A percentile compares a stretch with the other conserved stretches of the same genome.
Evolutionary conservation across 306 rosid species (phyloP).

Genomic region (Quercus berberidifolia): DNA sequence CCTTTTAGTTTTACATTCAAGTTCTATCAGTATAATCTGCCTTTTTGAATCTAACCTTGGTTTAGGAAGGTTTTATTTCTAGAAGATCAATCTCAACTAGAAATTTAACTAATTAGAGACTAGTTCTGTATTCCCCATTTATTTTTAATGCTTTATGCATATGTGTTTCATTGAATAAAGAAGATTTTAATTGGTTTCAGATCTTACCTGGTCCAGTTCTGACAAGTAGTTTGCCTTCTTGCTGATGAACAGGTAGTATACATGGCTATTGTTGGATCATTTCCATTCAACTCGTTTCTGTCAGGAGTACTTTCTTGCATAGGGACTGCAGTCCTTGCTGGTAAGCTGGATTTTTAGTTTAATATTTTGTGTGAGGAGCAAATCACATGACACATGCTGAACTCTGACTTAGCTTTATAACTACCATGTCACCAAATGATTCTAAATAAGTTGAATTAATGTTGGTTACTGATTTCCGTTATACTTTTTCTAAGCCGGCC

Average conservation of each 20-base stretch:
- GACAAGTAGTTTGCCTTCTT: not conserved
- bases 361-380: not conserved
- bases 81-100: not conserved
- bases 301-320: slow-evolving; percentile 82
- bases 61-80: not conserved
- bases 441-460: not conserved
- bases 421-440: not conserved
- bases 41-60: not conserved
- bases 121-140: not conserved
- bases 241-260: slow-evolving; percentile 61
- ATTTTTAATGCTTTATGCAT: not conserved
- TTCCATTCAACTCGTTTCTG: slow-evolving; percentile 92
- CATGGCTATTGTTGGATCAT: slow-evolving; percentile 80
- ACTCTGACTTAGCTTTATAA: not conserved
- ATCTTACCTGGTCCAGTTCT: not conserved
- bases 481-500: not conserved
- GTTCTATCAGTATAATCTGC: not conserved
- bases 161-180: not conserved
- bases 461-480: not conserved
- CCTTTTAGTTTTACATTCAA: not conserved
- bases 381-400: not conserved
- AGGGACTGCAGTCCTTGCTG: slow-evolving; percentile 94
- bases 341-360: slow-evolving; percentile 37
- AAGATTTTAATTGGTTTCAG: not conserved
- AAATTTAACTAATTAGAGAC: not conserved